Evolutionary conservation across 257 asterid species (phyloP), one percentile per base, ranked within the genome.

Genomic region (Dorcoceras hygrometricum): DNA sequence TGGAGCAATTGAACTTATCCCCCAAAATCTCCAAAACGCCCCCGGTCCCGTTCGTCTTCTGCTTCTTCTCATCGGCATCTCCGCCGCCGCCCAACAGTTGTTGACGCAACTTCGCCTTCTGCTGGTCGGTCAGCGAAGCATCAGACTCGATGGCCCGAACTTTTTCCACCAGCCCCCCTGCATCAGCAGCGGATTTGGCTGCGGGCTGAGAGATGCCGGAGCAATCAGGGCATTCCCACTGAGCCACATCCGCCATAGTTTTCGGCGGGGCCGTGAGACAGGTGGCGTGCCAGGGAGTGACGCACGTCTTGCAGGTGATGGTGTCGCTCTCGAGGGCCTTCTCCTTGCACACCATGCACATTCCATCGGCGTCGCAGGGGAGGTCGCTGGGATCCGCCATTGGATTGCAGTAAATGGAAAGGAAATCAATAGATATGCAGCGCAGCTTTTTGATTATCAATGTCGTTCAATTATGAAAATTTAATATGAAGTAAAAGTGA

Each of bases 171-270:
- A 89, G 76, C 1, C 83, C 89, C 0, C 85, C 83, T 18, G 71
- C 74, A 70, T 65, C 3, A 70, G 46, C 78, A 24, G 75, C 65
- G 68, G 77, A 72, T 23, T 32, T 63, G 4, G 22, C 69, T 19
- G 10, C 64, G 48, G 58, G 55, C 75, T 66, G 73, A 59, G n/a
- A 46, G 79, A 75, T 55, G 50, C 50, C 77, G 16, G 82, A 73
- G 31, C 98, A 89, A 77, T 89, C 96, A 0, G 95, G 98, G 58
- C 98, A 91, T 12, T 76, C 83, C 98, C 98, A 91, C 23, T 72
- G 57, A 14, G 81, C 82, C 0, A 87, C 79, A 10, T 73, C 91
- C 54, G 79, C 78, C 77, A 89, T 82, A 80, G 87, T 75, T 73
- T 74, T 14, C 1, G 72, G 84, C 8, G 76, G 80, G 26, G 67